Evolutionary conservation across 2,329 filamentous ascomycete genomes (phyloP).

Genomic region (Cladophialophora bantiana): DNA sequence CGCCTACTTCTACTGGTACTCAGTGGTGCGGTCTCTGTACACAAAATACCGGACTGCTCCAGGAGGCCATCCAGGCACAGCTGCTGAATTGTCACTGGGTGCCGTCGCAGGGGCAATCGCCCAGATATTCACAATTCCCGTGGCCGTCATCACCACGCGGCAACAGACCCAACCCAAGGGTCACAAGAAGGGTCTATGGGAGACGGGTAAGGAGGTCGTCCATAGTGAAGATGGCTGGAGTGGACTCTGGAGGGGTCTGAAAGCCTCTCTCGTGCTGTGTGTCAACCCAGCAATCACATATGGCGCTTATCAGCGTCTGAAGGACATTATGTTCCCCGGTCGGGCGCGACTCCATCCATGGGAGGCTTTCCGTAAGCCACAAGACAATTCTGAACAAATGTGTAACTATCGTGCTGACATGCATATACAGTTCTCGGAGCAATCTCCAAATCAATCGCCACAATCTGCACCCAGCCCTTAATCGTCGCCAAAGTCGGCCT

Average conservation of each 20-base stretch:
- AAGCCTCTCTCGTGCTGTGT: slow-evolving; percentile 93
- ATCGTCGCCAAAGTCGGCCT: slow-evolving; percentile 98
- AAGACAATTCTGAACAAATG: background rate
- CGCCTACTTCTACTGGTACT: slow-evolving; percentile 99
- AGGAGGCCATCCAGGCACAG: slow-evolving; percentile 70
- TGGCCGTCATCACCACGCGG: slow-evolving; percentile 91
- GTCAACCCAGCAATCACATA: slow-evolving; percentile 98
- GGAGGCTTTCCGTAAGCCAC: slow-evolving; percentile 85
- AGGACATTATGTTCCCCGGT: slow-evolving; percentile 77
- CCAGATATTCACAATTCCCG: slow-evolving; percentile 94
- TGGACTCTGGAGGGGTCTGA: slow-evolving; percentile 92
- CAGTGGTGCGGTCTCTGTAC: slow-evolving; percentile 82
- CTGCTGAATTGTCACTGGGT: slow-evolving; percentile 81
- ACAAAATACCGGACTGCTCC: slow-evolving; percentile 57
- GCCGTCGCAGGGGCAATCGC: slow-evolving; percentile 88
- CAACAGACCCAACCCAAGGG: slow-evolving; percentile 90
- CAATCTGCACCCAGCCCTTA: slow-evolving; percentile 88
- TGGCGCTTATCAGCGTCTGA: slow-evolving; percentile 90
- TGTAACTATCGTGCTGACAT: slow-evolving; percentile 6
- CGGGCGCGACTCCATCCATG: slow-evolving; percentile 77
- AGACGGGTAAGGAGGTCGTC: slow-evolving; percentile 87
- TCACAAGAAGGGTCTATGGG: slow-evolving; percentile 84
- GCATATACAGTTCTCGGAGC: slow-evolving; percentile 76
- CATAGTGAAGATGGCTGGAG: slow-evolving; percentile 86
- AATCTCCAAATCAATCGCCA: slow-evolving; percentile 90